Conservation (phyloP, 495 filamentous ascomycete genomes). For the Trypethelium eluteriae region DNA sequence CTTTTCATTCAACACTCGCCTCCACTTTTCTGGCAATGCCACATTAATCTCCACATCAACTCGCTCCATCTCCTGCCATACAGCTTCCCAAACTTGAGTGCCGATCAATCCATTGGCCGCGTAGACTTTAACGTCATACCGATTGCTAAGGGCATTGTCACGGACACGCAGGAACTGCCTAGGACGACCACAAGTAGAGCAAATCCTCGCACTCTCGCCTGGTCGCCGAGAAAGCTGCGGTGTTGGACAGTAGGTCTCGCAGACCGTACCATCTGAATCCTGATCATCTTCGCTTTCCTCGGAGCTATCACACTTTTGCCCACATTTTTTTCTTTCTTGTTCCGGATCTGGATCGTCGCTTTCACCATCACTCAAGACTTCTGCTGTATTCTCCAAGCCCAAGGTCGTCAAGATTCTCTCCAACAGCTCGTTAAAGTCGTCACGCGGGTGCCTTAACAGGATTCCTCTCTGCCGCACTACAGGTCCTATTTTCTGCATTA, state of each 20-base stretch:
- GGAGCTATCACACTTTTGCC: background rate
- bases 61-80: conserved; percentile 95
- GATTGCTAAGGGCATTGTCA: conserved; percentile 31
- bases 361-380: background rate
- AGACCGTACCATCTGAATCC: conserved; percentile 5
- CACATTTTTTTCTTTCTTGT: background rate
- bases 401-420: background rate
- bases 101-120: conserved; percentile 91
- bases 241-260: conserved; percentile 4
- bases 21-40: conserved; percentile 51
- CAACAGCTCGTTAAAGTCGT: background rate
- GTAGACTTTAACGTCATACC: conserved; percentile 83
- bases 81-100: conserved; percentile 83
- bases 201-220: conserved; percentile 32
- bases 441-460: background rate
- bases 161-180: background rate
- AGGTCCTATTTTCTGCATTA: background rate
- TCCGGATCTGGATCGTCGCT: background rate
- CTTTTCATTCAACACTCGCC: conserved; percentile 15
- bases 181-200: conserved; percentile 21
- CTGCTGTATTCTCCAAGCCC: background rate
- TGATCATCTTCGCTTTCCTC: background rate
- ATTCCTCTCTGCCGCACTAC: background rate
- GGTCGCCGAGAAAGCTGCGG: conserved; percentile 22
- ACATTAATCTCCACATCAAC: conserved; percentile 88